Conservation (phyloP, 257 asterid genomes). For the Craterostigma plantagineum region DNA sequence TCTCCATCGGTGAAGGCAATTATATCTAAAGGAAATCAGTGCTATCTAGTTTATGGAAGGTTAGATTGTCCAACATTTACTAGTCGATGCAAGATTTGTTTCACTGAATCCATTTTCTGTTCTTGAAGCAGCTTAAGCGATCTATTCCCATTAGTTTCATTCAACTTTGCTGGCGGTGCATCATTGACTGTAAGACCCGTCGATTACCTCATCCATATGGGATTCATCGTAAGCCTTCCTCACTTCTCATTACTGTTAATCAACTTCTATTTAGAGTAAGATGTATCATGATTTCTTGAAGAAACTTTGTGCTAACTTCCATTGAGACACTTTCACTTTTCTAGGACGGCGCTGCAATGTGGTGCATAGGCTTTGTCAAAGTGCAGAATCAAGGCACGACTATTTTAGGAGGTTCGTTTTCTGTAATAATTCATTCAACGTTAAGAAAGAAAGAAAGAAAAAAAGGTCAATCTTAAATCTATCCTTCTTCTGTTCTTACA, state of each 20-base stretch:
- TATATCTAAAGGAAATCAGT: constrained; percentile 36
- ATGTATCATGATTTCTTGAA: not conserved
- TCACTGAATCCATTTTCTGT: constrained; percentile 6
- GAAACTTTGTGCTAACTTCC: too few relatives aligned
- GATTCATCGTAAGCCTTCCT: constrained; percentile 43
- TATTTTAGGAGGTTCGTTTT: constrained; percentile 72
- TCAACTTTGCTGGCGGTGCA: constrained; percentile 66
- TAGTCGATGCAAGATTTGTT: constrained; percentile 1
- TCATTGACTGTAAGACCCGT: constrained; percentile 48
- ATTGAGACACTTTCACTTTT: too few relatives aligned
- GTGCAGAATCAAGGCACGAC: constrained; percentile 41
- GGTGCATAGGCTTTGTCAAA: constrained; percentile 88
- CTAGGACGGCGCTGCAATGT: constrained; percentile 70
- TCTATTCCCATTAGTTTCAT: constrained; percentile 50
- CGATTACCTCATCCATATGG: constrained; percentile 56
- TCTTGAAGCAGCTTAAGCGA: constrained; percentile 35
- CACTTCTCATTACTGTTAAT: not conserved
- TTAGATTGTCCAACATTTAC: constrained; percentile 10
- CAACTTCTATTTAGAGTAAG: not conserved
- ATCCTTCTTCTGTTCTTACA: constrained; percentile 1
- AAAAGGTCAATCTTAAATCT: not conserved
- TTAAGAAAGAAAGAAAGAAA: not conserved
- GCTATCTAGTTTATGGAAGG: constrained; percentile 52
- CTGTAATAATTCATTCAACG: not conserved
- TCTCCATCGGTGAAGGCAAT: constrained; percentile 34